A percentile compares a stretch with the other conserved stretches of the same genome.
These are phyloP conservation scores for Grosmannia huntii DNA, from an alignment of 2,329 filamentous ascomycete species.

Conservation along the genomic window DNA sequence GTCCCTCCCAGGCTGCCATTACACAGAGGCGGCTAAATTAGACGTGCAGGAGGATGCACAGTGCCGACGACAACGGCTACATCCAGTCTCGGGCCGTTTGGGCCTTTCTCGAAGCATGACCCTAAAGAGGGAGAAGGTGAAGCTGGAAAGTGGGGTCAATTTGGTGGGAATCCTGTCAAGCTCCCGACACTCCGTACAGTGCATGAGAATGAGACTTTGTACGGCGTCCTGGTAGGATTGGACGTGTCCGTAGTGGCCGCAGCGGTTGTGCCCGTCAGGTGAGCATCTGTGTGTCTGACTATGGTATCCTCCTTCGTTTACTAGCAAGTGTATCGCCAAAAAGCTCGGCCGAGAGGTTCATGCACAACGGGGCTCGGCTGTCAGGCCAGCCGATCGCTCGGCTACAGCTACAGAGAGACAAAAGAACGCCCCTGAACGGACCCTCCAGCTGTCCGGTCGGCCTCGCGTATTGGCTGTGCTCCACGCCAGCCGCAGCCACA, in stretches of 20 bases:
- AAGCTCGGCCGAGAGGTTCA: too few relatives aligned
- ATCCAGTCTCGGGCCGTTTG: neutral
- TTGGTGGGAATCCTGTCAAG: neutral
- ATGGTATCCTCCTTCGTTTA: too few relatives aligned
- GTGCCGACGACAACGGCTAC: neutral
- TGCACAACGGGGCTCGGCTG: too few relatives aligned
- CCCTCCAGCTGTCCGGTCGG: neutral
- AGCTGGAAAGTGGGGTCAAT: neutral
- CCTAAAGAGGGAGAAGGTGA: neutral
- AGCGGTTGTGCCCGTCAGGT: too few relatives aligned
- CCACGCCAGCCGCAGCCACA: neutral
- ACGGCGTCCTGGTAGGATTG: too few relatives aligned
- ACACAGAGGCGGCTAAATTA: neutral
- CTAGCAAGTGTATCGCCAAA: too few relatives aligned
- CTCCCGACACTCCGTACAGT: neutral
- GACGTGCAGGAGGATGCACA: neutral
- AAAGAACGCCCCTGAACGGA: neutral
- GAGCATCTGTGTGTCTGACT: too few relatives aligned
- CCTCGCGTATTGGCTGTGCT: neutral
- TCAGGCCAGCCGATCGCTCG: too few relatives aligned
- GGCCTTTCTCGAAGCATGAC: neutral
- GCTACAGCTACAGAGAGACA: neutral
- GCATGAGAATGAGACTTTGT: too few relatives aligned
- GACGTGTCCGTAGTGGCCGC: too few relatives aligned
- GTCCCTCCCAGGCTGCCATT: neutral